These are phyloP conservation scores for Leptomonas pyrrhocoris DNA, from an alignment of 208 protist genomes.

Conservation along the genomic window DNA sequence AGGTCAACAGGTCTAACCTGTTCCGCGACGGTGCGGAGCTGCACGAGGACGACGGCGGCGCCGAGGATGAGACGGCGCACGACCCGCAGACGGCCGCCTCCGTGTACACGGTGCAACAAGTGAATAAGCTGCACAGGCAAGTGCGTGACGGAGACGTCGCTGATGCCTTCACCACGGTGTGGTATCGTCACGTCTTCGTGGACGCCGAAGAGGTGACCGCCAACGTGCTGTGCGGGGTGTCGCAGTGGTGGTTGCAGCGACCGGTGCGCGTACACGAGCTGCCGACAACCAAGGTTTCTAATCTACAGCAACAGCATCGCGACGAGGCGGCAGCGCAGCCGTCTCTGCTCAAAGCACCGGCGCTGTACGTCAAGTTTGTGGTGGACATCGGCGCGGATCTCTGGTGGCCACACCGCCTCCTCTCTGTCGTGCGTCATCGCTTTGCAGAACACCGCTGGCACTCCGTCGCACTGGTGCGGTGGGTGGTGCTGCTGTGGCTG, in stretches of 20 bases:
- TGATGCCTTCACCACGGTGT: conserved; percentile 16
- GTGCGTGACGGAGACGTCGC: not conserved
- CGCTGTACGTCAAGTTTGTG: conserved; percentile 31
- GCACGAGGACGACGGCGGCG: conserved; percentile 25
- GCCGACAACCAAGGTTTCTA: conserved; percentile 10
- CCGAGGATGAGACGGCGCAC: conserved; percentile 32
- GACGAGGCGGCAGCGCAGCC: not conserved
- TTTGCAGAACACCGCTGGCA: conserved; percentile 1
- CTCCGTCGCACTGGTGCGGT: not conserved
- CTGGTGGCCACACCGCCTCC: conserved; percentile 30
- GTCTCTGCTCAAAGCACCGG: not conserved
- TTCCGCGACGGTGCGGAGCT: conserved; percentile 14
- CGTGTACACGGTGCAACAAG: conserved; percentile 36
- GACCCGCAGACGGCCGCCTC: conserved; percentile 41
- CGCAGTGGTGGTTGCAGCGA: conserved; percentile 61
- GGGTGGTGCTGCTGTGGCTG: conserved; percentile 11
- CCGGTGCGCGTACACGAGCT: conserved; percentile 36
- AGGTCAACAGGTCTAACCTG: not conserved
- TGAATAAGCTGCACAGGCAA: conserved; percentile 13
- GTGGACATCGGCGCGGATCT: conserved; percentile 24
- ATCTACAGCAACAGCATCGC: not conserved
- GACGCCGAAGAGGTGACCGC: conserved; percentile 13
- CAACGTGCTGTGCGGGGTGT: conserved; percentile 36
- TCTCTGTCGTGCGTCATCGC: conserved; percentile 20
- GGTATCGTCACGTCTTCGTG: conserved; percentile 49